Conservation (phyloP, 768 basidiomycete species). For the Macrolepiota dolichaula region DNA sequence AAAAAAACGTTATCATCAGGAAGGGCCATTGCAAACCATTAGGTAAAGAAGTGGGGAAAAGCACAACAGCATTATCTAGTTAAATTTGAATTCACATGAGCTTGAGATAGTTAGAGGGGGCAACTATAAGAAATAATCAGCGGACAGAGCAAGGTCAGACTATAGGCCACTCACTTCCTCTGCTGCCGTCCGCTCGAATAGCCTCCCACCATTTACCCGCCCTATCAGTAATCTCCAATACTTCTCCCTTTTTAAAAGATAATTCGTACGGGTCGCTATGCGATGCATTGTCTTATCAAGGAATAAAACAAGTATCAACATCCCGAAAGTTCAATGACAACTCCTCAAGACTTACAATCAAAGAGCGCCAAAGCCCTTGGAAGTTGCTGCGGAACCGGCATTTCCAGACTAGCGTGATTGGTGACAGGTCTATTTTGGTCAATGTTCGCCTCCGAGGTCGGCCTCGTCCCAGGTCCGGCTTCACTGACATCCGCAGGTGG, state of each 20-base stretch:
- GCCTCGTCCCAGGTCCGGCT: not conserved
- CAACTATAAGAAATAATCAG: slow-evolving; percentile 22
- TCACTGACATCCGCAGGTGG: not conserved
- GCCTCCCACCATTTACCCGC: slow-evolving; percentile 88
- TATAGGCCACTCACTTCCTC: slow-evolving; percentile 55
- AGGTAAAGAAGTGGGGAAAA: not conserved
- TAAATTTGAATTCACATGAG: not conserved
- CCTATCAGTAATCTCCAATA: slow-evolving; percentile 77
- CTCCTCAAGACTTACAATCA: not conserved
- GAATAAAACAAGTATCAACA: not conserved
- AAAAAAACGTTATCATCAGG: not conserved
- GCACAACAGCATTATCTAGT: not conserved
- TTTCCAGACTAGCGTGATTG: not conserved
- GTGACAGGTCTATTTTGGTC: not conserved
- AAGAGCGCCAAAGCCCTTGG: slow-evolving; percentile 6
- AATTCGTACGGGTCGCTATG: slow-evolving; percentile 84
- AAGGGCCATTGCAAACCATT: not conserved
- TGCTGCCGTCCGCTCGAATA: slow-evolving; percentile 55
- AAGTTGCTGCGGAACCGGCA: not conserved
- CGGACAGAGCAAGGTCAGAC: not conserved
- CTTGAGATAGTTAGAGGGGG: slow-evolving; percentile 37
- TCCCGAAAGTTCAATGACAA: not conserved
- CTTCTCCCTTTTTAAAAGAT: slow-evolving; percentile 80
- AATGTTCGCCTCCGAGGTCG: slow-evolving; percentile 9
- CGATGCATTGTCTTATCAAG: slow-evolving; percentile 71